Percentiles rank a stretch among this genome's conserved stretches.
phyloP scores from a whole-genome alignment of 305 asterid species.

The Solanum hybrid region DNA sequence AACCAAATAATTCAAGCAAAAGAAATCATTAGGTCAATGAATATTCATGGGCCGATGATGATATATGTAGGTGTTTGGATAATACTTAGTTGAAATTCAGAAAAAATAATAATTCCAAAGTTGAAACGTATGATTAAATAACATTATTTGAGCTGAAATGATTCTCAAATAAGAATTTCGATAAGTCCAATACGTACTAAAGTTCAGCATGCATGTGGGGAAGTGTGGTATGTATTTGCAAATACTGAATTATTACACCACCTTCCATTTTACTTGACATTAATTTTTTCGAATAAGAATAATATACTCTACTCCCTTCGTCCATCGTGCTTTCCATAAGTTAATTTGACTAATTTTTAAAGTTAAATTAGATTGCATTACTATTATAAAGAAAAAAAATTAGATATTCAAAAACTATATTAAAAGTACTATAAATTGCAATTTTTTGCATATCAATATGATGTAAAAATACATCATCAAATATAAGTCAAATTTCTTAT shows the following conservation, averaged over 20 bases:
- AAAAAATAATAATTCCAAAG: neutral
- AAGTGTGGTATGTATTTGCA: neutral
- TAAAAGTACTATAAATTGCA: too few relatives aligned
- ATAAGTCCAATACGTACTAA: neutral
- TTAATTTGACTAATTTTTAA: too few relatives aligned
- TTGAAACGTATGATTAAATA: neutral
- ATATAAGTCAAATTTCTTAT: neutral
- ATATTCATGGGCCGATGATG: neutral
- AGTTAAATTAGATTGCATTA: too few relatives aligned
- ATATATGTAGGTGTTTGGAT: neutral
- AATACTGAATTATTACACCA: neutral
- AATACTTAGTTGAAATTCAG: neutral
- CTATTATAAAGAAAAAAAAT: too few relatives aligned
- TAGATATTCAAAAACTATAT: too few relatives aligned
- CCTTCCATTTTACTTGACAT: neutral
- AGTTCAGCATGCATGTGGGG: neutral
- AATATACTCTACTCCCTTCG: neutral
- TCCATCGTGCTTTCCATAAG: too few relatives aligned
- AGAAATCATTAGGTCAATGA: neutral
- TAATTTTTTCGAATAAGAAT: neutral
- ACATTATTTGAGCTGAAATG: neutral
- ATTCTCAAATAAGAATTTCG: neutral
- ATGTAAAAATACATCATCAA: too few relatives aligned
- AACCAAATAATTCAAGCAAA: neutral
- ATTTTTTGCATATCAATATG: too few relatives aligned